phyloP scores from a whole-genome alignment of 768 basidiomycete species.

The Russula dissimulans region DNA sequence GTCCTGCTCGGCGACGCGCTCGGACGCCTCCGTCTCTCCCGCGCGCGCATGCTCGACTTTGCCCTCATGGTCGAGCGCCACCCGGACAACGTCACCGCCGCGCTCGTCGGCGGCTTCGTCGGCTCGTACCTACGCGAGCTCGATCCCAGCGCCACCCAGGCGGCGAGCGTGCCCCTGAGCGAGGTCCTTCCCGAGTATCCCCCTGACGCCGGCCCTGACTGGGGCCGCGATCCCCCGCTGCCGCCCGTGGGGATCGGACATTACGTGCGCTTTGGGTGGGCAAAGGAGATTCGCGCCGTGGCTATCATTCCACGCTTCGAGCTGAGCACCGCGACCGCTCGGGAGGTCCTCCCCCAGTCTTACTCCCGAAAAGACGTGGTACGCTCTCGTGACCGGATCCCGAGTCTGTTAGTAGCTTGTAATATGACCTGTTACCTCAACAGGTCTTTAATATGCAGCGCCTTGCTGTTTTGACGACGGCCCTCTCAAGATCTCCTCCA shows the following conservation, averaged over 20 bases:
- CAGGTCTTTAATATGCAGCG: conserved; percentile 98
- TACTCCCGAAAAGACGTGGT: conserved; percentile 93
- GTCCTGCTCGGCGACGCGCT: conserved; percentile 84
- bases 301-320: conserved; percentile 95
- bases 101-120: conserved; percentile 92
- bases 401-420: background rate
- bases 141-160: conserved; percentile 67
- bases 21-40: conserved; percentile 60
- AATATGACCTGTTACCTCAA: background rate
- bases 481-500: conserved; percentile 81
- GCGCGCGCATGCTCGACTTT: conserved; percentile 78
- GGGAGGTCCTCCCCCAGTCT: conserved; percentile 72
- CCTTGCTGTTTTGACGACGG: conserved; percentile 91
- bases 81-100: conserved; percentile 98
- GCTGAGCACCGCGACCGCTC: conserved; percentile 89
- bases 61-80: conserved; percentile 99
- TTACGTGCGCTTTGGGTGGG: conserved; percentile 86
- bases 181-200: conserved; percentile 97
- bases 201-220: conserved; percentile 80
- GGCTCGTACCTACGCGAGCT: conserved; percentile 92
- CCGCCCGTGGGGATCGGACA: conserved; percentile 91
- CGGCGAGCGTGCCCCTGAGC: conserved; percentile 84
- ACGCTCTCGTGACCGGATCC: conserved; percentile 11
- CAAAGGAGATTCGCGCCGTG: conserved; percentile 74
- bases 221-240: conserved; percentile 82